Evolutionary conservation across 352 stramenopile species (phyloP), one percentile per base, ranked within the genome.

Genomic region (Blastocystis sp.): DNA sequence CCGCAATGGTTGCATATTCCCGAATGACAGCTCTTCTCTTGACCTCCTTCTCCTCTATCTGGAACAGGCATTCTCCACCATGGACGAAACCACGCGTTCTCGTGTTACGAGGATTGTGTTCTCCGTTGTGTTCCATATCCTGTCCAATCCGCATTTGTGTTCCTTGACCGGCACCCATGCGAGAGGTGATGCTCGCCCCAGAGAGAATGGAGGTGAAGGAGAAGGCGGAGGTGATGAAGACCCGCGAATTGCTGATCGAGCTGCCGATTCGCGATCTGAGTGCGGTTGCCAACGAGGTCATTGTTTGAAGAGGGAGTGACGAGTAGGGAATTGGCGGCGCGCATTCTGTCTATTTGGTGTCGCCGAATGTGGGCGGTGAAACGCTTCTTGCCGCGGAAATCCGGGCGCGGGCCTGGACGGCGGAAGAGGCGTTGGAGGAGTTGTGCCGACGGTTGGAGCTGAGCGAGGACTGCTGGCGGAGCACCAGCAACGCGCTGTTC

Each of bases 341-440:
- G 5, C 71, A 81, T 64, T 41, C n/a, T 7, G 38, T 81, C 14
- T 81, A 81, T 65, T 53, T 81, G 9, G 41, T 60, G 17, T 48
- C 17, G 43, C 71, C 71, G 38, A 21, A 53, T 19, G 43, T 62
- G 28, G 71, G 43, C 10, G 48, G 10, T 23, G 40, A 59, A n/a
- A 43, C 28, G 17, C 7, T 64, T 3, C 64, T 64, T 19, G 14
- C 53, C 43, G 17, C 19, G 10, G 14, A 52, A 10, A 41, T 74
- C 9, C 17, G 9, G 38, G 9, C 0, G 14, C n/a, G 52, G 9
- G 34, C 9, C 1, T 23, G 19, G 41, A 43, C 14, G 21, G 19
- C 52, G 9, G 11, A 14, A 7, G 41, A 56, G 1, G 64, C 64
- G 23, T 52, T 74, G n/a, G 64, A 74, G n/a, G 4, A 19, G 7